These are phyloP conservation scores for Cyberlindnera lachancei DNA, from an alignment of 805 yeast species.

Conservation along the genomic window DNA sequence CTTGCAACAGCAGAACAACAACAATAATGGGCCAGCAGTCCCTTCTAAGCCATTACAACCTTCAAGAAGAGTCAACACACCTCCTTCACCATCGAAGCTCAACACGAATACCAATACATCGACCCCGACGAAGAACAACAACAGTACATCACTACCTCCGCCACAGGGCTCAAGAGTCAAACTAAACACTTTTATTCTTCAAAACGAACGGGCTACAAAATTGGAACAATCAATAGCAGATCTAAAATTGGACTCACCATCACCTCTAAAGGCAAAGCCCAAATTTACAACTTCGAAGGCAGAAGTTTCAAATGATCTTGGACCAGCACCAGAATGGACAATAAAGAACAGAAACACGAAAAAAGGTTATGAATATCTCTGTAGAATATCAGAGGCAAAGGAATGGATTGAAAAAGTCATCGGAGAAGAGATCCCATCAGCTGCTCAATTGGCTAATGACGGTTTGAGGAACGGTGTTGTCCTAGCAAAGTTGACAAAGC, in stretches of 20 bases:
- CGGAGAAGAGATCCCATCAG: slow-evolving; percentile 48
- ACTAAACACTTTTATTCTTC: too few relatives aligned
- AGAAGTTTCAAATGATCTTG: slow-evolving; percentile 1
- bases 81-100: slow-evolving; percentile 1
- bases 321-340: slow-evolving; percentile 12
- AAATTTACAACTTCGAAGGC: neutral
- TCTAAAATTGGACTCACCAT: slow-evolving; percentile 18
- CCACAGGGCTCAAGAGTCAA: too few relatives aligned
- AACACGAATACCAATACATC: too few relatives aligned
- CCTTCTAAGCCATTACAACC: slow-evolving; percentile 14
- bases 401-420: slow-evolving; percentile 67
- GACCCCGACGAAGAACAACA: too few relatives aligned
- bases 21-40: too few relatives aligned
- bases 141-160: too few relatives aligned
- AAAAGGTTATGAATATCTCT: slow-evolving; percentile 70
- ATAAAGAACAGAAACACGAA: slow-evolving; percentile 10
- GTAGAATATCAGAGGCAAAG: slow-evolving; percentile 77
- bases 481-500: slow-evolving; percentile 70
- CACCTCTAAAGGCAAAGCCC: slow-evolving; percentile 22
- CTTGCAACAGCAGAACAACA: slow-evolving; percentile 7
- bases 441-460: slow-evolving; percentile 47
- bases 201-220: slow-evolving; percentile 8
- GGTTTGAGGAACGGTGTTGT: slow-evolving; percentile 78
- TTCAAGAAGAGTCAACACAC: slow-evolving; percentile 11
- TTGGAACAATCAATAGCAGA: slow-evolving; percentile 16